A percentile compares a stretch with the other conserved stretches of the same genome.
Conservation (phyloP, 2,329 filamentous ascomycete genomes). For the Alternaria brassicae region DNA sequence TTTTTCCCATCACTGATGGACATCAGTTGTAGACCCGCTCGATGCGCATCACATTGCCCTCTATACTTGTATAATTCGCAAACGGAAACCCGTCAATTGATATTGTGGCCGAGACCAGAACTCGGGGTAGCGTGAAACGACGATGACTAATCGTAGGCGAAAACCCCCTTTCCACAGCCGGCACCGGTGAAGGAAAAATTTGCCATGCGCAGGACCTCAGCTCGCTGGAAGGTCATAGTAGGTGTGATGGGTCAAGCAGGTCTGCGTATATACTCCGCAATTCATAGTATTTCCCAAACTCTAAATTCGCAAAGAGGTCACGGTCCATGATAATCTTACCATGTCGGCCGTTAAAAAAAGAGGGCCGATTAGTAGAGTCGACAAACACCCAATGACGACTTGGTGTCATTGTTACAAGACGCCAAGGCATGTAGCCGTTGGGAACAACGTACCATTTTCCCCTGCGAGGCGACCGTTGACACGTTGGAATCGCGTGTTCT, state of each 20-base stretch:
- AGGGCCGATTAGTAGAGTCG: slow-evolving; percentile 3
- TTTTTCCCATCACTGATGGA: too few species aligned
- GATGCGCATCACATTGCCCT: neutral
- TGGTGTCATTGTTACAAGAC: neutral
- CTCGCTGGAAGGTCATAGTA: slow-evolving; percentile 1
- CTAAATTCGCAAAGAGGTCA: neutral
- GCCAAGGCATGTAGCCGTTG: neutral
- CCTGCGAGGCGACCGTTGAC: slow-evolving; percentile 4
- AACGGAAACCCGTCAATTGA: slow-evolving; percentile 13
- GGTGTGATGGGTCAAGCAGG: neutral
- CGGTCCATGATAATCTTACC: slow-evolving; percentile 4
- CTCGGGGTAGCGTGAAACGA: slow-evolving; percentile 16
- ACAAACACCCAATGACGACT: neutral
- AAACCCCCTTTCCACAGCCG: slow-evolving; percentile 2
- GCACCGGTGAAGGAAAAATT: neutral
- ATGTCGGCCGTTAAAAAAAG: slow-evolving; percentile 3
- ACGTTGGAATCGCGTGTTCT: neutral
- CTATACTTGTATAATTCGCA: neutral
- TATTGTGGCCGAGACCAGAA: slow-evolving; percentile 2
- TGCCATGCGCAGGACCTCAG: neutral
- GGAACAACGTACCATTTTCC: neutral
- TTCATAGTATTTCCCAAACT: neutral
- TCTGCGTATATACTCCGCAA: neutral
- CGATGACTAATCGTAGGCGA: neutral
- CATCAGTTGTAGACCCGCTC: neutral